Base-by-base conservation (phyloP, 805 yeast genomes). In the Lachancea cidri region DNA sequence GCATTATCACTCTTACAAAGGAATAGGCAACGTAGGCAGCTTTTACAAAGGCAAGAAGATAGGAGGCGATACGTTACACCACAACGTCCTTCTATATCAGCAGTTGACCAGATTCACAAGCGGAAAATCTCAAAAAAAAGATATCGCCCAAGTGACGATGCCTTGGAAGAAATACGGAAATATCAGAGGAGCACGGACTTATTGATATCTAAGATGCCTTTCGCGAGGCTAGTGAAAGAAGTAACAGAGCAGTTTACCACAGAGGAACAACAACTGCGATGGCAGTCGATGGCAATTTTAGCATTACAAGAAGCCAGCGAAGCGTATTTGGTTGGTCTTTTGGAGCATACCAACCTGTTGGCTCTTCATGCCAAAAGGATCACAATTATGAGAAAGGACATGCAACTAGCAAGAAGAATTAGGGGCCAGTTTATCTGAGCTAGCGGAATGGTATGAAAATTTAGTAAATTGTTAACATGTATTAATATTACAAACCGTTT, bases 251-350 rank as follows among this genome's bases (percentile, higher is more conserved):
- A 66, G 36, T 70, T 64, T 35, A 62, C 66, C 2, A 48, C 53
- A 3, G 74, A 72, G 44, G 76, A 74, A 35, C 73, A 76, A 38
- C 79, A 78, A 2, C 68, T 81, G 36, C 72, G 85, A 54, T 84
- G 94, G 94, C 91, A 84, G 52, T 75, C 83, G 17, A 76, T 81
- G 57, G 93, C 91, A 1, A 71, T 84, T 11, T 54, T 83, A 59
- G 91, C 91, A 3, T 64, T 84, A 25, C 94, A 84, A 55, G 94
- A 84, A 55, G 91, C 91, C 1, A 73, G 84, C 36, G 94, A 84
- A 56, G 89, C 91, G 1, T 84, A 78, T 47, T 59, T 84, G 45
- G 81, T 83, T 9, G 83, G 83, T 40, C 63, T 84, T 29, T 66
- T 84, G 38, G 93, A 84, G 54, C 93, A 84, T 57, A 83, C 89